Percentiles rank a stretch among this genome's conserved stretches.
Conservation (phyloP, 2,329 filamentous ascomycete species). For the Claviceps arundinis region DNA sequence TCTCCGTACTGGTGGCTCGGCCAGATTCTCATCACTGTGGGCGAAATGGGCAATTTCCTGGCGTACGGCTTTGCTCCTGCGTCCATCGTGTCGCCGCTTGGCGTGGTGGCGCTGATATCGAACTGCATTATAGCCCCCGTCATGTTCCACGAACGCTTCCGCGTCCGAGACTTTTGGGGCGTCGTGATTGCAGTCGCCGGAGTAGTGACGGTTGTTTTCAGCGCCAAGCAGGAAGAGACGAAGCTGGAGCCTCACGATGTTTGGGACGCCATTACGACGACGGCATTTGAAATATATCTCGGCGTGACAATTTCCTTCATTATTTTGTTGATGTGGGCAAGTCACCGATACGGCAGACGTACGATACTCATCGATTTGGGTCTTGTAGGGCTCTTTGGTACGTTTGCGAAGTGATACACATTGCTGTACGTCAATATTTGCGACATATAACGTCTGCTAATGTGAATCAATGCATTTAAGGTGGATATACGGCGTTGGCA, state of each 20-base stretch:
- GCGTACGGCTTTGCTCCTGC: constrained; percentile 96
- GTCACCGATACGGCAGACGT: constrained; percentile 68
- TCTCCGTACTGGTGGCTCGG: constrained; percentile 96
- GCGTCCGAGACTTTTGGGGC: constrained; percentile 72
- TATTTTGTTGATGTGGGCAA: constrained; percentile 63
- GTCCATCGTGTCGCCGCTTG: constrained; percentile 90
- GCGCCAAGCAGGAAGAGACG: constrained; percentile 76
- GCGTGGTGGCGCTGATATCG: constrained; percentile 90
- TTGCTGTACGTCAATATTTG: no score
- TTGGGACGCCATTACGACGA: constrained; percentile 73
- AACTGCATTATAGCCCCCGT: constrained; percentile 95
- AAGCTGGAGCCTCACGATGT: constrained; percentile 86
- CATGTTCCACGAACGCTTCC: constrained; percentile 83
- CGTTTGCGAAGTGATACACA: constrained; percentile 15
- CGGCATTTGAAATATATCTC: constrained; percentile 86
- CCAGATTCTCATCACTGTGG: constrained; percentile 81
- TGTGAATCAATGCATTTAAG: constrained; percentile 33
- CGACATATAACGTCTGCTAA: not conserved
- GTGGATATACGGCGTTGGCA: constrained; percentile 89
- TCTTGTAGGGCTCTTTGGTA: constrained; percentile 85
- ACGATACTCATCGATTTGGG: constrained; percentile 87
- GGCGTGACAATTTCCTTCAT: constrained; percentile 65
- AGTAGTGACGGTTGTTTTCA: constrained; percentile 84
- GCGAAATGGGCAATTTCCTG: constrained; percentile 91
- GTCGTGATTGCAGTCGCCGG: constrained; percentile 78